Evolutionary conservation across 2,329 filamentous ascomycete species (phyloP).

Genomic region (Aspergillus aculeatus): DNA sequence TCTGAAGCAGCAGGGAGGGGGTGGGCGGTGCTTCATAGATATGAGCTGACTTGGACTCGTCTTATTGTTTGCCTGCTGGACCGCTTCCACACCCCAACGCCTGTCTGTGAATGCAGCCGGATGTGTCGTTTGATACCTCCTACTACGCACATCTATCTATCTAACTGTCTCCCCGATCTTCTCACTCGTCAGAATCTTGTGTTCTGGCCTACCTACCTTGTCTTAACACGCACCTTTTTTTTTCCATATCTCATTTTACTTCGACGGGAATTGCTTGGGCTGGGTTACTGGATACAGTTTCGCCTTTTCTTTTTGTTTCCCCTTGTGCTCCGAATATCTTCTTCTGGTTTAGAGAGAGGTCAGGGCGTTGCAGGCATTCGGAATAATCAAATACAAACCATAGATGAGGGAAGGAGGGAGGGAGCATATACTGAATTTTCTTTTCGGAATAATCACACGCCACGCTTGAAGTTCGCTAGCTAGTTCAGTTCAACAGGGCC

Average conservation of each 20-base stretch:
- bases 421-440: background rate
- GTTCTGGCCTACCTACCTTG: background rate
- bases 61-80: background rate
- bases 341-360: background rate
- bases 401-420: background rate
- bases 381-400: background rate
- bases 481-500: background rate
- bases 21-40: background rate
- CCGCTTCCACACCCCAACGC: background rate
- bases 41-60: background rate
- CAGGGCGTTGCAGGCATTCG: background rate
- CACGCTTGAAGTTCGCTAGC: background rate
- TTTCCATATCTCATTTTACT: background rate
- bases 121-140: background rate
- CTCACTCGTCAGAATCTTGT: background rate
- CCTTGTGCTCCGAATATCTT: background rate
- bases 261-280: background rate
- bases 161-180: background rate
- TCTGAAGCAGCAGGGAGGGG: background rate
- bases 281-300: background rate
- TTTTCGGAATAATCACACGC: background rate
- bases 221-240: background rate
- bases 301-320: background rate
- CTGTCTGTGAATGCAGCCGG: background rate
- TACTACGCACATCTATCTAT: background rate